Evolutionary conservation across 768 basidiomycete genomes (phyloP), one percentile per base, ranked within the genome.

Genomic region (Myochromella boudieri): DNA sequence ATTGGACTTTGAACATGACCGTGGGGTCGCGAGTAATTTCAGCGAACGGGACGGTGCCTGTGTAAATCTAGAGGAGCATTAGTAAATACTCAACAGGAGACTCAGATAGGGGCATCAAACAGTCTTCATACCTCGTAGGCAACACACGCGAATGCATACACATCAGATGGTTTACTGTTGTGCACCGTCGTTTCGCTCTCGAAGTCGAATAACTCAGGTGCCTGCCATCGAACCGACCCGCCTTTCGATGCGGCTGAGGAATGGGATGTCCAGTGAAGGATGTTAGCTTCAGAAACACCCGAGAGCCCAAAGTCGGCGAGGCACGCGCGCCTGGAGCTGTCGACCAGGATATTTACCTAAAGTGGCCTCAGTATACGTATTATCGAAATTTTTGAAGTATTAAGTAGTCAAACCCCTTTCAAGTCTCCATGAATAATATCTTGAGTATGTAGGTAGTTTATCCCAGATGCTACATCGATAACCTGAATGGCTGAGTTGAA

Each of bases 381-480:
- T 36, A 6, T 4, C 5, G 32, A 36, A 20, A 36, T 15, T 17
- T 14, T 4, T 11, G 34, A 18, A 36, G n/a, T 4, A n/a, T 17
- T 3, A n/a, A 36, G 5, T 7, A 20, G 21, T 17, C 10, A 6
- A 18, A 51, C 49, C 28, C 49, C 49, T 40, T 46, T 45, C 17
- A 51, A 28, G 32, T 51, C 49, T 2, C 49, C 49, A 41, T 51
- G 49, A 11, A 45, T 14, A 17, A 51, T 31, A 26, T 33, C 44
- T 24, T 41, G 17, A 6, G 37, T 26, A 32, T 51, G 49, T 20
- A 51, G 44, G 44, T 40, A 51, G 10, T 22, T 26, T 21, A 51
- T 12, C 10, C 49, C 49, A 20, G 44, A 29, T 11, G 49, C 38
- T 10, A 51, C 44, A 20, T 51, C 44, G n/a, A 21, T 10, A 17